Conservation (phyloP, 2,329 filamentous ascomycete species). For the Calycina herbarum region DNA sequence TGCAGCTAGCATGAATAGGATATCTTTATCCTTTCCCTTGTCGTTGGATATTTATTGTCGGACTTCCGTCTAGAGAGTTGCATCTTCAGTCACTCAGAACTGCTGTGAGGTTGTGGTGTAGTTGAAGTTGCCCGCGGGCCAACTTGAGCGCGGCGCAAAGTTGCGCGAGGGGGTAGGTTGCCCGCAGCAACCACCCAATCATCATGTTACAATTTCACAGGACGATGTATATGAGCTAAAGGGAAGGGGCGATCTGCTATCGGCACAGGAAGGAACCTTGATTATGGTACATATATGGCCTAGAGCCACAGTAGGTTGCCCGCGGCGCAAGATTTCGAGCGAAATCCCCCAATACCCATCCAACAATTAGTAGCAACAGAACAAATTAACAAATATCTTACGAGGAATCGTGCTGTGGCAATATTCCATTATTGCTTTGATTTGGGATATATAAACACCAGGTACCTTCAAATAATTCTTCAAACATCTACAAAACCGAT, state of each 20-base stretch:
- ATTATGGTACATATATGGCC: not conserved
- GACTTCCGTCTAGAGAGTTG: slow-evolving; percentile 4
- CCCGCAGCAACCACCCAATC: not conserved
- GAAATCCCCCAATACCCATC: not conserved
- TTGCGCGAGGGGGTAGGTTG: not conserved
- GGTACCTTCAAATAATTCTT: not conserved
- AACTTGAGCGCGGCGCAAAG: slow-evolving; percentile 14
- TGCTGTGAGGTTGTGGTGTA: not conserved
- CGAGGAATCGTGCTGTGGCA: not conserved
- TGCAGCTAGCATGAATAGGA: not conserved
- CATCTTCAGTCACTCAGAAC: not conserved
- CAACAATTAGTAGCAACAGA: not conserved
- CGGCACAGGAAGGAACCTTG: not conserved
- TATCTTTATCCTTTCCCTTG: slow-evolving; percentile 1
- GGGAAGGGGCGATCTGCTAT: not conserved
- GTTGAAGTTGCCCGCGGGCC: slow-evolving; percentile 1
- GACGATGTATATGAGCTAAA: not conserved
- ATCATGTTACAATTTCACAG: not conserved
- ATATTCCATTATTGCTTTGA: not conserved
- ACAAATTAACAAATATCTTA: not conserved
- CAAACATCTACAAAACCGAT: not conserved
- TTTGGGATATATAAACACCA: not conserved
- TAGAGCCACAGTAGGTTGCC: not conserved
- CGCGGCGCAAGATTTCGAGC: not conserved
- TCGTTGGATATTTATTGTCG: slow-evolving; percentile 1